Evolutionary conservation across 116 monocot genomes (phyloP), one percentile per base, ranked within the genome.

Genomic region (Papilionanthe hybrid): DNA sequence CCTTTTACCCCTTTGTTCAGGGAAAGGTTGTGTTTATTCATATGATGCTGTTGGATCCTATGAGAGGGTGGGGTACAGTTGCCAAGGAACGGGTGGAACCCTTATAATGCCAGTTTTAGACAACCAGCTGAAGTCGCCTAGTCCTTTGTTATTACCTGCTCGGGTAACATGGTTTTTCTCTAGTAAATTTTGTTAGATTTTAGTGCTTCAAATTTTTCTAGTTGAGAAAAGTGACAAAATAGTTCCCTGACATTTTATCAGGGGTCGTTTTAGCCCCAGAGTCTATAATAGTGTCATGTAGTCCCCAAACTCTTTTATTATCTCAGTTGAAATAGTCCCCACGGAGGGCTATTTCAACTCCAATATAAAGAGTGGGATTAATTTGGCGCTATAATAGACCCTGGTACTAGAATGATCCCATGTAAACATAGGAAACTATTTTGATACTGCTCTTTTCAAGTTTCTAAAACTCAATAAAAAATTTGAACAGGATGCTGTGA

Each of bases 1-100:
- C 41, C 5, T 20, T 78, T 69, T 22, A 27, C 22, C 37, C 22
- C 41, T 11, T 45, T 78, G 72, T 78, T 67, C 86, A 98, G 97
- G 98, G 10, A 98, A 98, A 75, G 98, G 98, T 3, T 98, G 98
- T 81, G 98, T 98, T 22, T 98, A 86, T 79, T 92, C 94, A 18
- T 98, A 98, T 81, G 98, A 94, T 86, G 92, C 97, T 42, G 97
- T 98, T 84, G 97, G 97, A 22, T 98, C 97, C 11, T 94, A 94
- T 85, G 97, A 98, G 81, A 88, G 94, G 55, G 91, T 94, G 48
- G 97, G 94, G 4, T 98, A 92, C 79, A 92, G 94, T 60, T 78
- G 94, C 22, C 97, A 98, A 82, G 97, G 97, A 20, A 86, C 91
- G 11, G 97, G 97, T 28, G 84, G 92, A 25, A 79, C 86, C 30